These are phyloP conservation scores for Mycena rebaudengoi DNA, from an alignment of 768 basidiomycete genomes.

Conservation along the genomic window DNA sequence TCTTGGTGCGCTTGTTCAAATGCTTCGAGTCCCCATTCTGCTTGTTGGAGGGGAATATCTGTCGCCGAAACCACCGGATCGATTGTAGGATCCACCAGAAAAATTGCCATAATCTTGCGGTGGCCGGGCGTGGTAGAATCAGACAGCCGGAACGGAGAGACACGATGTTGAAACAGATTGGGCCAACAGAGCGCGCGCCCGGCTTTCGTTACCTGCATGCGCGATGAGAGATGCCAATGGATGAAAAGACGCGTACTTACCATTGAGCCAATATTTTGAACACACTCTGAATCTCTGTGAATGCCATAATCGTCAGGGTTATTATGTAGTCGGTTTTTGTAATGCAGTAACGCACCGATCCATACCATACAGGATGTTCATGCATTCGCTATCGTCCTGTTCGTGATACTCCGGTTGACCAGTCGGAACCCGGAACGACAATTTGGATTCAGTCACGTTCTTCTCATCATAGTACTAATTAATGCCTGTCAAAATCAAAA, in stretches of 20 bases:
- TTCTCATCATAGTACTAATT: slow-evolving; percentile 28
- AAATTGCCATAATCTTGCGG: slow-evolving; percentile 49
- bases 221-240: neutral
- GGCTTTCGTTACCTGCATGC: slow-evolving; percentile 27
- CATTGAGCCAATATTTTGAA: slow-evolving; percentile 38
- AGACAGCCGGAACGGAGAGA: slow-evolving; percentile 43
- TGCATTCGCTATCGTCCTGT: slow-evolving; percentile 26
- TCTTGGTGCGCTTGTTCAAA: slow-evolving; percentile 10
- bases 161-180: slow-evolving; percentile 47
- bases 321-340: no score
- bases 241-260: neutral
- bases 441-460: slow-evolving; percentile 25
- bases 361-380: slow-evolving; percentile 14
- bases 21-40: slow-evolving; percentile 33
- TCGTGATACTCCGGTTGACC: slow-evolving; percentile 22
- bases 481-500: neutral
- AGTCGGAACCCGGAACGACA: slow-evolving; percentile 19
- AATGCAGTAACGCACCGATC: slow-evolving; percentile 20
- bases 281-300: slow-evolving; percentile 9
- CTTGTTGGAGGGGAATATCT: slow-evolving; percentile 43
- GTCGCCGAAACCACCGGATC: slow-evolving; percentile 38
- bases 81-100: slow-evolving; percentile 46
- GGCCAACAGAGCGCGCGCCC: slow-evolving; percentile 47
- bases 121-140: slow-evolving; percentile 45
- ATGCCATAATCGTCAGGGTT: no score